Evolutionary conservation across 2,329 filamentous ascomycete genomes (phyloP).

Genomic region (Aspergillus sp.): DNA sequence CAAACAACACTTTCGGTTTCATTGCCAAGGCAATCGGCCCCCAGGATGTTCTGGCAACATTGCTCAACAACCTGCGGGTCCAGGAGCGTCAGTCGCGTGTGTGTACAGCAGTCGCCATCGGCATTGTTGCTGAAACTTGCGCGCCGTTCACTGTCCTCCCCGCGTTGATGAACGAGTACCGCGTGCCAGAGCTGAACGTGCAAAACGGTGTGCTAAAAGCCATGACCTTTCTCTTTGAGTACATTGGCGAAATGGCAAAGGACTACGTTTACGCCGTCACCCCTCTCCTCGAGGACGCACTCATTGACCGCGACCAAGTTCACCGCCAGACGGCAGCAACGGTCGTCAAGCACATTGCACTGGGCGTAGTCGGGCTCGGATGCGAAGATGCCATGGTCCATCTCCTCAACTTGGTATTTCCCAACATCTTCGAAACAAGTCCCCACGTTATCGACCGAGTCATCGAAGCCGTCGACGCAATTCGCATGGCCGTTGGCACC

Average conservation of each 20-base stretch:
- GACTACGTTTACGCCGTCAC: conserved; percentile 99
- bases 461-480: conserved; percentile 94
- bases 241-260: conserved; percentile 99
- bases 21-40: conserved; percentile 99
- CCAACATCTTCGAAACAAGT: conserved; percentile 95
- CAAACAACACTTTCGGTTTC: conserved; percentile 99
- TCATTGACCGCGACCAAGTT: conserved; percentile 97
- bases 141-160: conserved; percentile 98
- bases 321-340: conserved; percentile 95
- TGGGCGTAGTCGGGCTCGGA: conserved; percentile 94
- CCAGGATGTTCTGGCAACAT: conserved; percentile 91
- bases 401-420: conserved; percentile 91
- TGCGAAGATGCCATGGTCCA: conserved; percentile 99
- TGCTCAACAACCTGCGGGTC: conserved; percentile 94
- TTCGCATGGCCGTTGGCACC: conserved; percentile 88
- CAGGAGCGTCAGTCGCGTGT: conserved; percentile 98
- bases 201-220: conserved; percentile 98
- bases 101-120: conserved; percentile 96
- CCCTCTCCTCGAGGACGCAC: conserved; percentile 89
- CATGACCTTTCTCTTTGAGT: conserved; percentile 95
- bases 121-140: conserved; percentile 97
- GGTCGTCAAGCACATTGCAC: conserved; percentile 95
- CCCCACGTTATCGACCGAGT: conserved; percentile 98
- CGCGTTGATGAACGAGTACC: conserved; percentile 98
- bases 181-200: conserved; percentile 96